Base-by-base conservation (phyloP, 352 stramenopile species). In the Pythium grandisporangium region DNA sequence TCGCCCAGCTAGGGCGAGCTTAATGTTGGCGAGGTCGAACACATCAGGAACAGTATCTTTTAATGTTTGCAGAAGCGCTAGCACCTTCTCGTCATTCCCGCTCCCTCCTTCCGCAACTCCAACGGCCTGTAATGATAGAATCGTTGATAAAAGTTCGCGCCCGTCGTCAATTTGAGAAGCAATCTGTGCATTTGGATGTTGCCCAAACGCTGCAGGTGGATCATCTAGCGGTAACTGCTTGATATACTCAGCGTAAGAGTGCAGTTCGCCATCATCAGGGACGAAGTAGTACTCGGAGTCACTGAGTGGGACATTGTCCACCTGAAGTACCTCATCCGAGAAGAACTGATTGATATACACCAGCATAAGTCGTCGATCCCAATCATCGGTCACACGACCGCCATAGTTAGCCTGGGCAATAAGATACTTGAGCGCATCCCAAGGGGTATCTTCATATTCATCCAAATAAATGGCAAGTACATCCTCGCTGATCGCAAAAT, bases 351-450 rank as follows among this genome's bases (percentile, higher is more conserved):
- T 84, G 43, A 98, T 97, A 51, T 98, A 98, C 29, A 97, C 87
- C 36, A 97, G 91, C 70, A 97, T 90, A n/a, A 96, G 64, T 2
- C 93, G 83, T 2, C 93, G 84, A 45, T 98, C 94, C 92, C 90
- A 97, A 49, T 98, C 90, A 49, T 98, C 94, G 1, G 94, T 98
- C 22, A 98, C 93, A 14, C 94, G 82, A 6, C 94, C 94, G 11
- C 94, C 94, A 55, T 98, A 98, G 58, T 98, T 98, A 3, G 90
- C 94, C 44, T 98, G 89, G 0, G 89, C 88, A 22, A 98, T 97
- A 16, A 98, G 58, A 55, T 98, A 98, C 49, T 95, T 93, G 27
- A 98, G 86, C 6, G 94, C 92, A 30, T 95, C 84, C 85, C 85
- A 96, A 8, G 85, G 87, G 4, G 84, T 96, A 24, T 96, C 85